Evolutionary conservation across 495 filamentous ascomycete species (phyloP).

Genomic region (Neurospora cerealis): DNA sequence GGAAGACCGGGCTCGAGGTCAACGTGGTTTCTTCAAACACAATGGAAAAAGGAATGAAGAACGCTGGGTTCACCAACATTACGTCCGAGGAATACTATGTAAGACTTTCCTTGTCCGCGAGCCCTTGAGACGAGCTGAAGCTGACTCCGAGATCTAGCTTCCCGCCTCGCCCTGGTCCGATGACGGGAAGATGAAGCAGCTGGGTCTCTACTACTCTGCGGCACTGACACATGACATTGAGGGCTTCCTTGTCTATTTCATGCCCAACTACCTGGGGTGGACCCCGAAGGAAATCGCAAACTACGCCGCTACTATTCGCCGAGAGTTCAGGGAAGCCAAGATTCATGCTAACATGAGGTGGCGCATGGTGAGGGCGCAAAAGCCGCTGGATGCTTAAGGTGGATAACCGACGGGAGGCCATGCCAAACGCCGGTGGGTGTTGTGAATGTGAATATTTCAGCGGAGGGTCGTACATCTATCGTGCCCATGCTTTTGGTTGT

Average conservation of each 20-base stretch:
- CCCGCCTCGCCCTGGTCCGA: background rate
- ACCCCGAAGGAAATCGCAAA: background rate
- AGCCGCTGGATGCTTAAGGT: background rate
- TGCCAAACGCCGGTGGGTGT: background rate
- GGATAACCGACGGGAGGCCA: background rate
- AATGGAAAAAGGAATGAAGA: background rate
- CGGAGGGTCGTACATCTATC: background rate
- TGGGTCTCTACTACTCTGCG: background rate
- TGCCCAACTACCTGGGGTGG: background rate
- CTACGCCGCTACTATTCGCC: background rate
- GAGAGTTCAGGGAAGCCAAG: background rate
- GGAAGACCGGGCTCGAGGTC: no score
- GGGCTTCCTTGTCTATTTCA: background rate
- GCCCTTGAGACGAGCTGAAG: background rate
- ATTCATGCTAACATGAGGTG: background rate
- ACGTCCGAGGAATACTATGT: background rate
- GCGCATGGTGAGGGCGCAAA: background rate
- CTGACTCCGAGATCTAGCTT: background rate
- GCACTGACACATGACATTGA: background rate
- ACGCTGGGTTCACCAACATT: background rate
- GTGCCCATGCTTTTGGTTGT: background rate
- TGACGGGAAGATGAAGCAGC: background rate
- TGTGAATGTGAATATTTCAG: background rate
- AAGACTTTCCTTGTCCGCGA: background rate
- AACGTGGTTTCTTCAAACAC: background rate